A percentile compares a stretch with the other conserved stretches of the same genome.
phyloP scores from a whole-genome alignment of 1,284 basidiomycete genomes.

The Ceratobasidium sp. region DNA sequence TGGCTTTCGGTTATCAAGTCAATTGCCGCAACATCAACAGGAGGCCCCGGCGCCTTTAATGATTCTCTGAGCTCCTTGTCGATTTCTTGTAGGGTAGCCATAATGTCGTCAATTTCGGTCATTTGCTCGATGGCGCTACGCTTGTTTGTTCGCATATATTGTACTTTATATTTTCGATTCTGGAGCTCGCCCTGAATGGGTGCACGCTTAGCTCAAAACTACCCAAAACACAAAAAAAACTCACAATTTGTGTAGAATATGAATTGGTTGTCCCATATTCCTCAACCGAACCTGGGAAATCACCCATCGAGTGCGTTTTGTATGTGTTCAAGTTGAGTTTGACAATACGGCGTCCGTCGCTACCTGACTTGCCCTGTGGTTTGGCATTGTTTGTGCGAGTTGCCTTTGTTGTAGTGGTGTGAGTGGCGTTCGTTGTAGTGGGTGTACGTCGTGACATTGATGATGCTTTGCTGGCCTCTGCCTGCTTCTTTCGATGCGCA shows the following conservation, averaged over 20 bases:
- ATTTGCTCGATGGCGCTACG: slow-evolving; percentile 18
- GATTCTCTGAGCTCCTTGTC: slow-evolving; percentile 16
- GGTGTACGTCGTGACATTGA: not conserved
- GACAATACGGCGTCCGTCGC: not conserved
- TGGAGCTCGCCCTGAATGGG: slow-evolving; percentile 49
- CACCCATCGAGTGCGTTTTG: slow-evolving; percentile 56
- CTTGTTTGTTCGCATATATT: slow-evolving; percentile 31
- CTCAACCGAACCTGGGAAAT: slow-evolving; percentile 54
- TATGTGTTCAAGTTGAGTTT: slow-evolving; percentile 24
- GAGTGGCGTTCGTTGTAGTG: not conserved
- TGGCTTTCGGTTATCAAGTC: not conserved
- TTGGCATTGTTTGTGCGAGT: not conserved
- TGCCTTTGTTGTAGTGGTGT: not conserved
- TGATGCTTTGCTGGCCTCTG: not conserved
- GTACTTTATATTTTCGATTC: slow-evolving; percentile 48
- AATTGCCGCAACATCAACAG: not conserved
- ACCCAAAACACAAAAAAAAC: slow-evolving; percentile 43
- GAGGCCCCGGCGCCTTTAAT: not conserved
- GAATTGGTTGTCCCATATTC: slow-evolving; percentile 54
- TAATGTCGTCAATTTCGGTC: slow-evolving; percentile 14
- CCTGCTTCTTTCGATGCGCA: slow-evolving; percentile 20
- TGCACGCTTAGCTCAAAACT: not conserved
- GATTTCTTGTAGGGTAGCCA: not conserved
- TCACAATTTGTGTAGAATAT: slow-evolving; percentile 53
- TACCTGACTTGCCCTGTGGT: not conserved